phyloP scores from a whole-genome alignment of 2,329 filamentous ascomycete genomes.

The Colletotrichum camelliae region DNA sequence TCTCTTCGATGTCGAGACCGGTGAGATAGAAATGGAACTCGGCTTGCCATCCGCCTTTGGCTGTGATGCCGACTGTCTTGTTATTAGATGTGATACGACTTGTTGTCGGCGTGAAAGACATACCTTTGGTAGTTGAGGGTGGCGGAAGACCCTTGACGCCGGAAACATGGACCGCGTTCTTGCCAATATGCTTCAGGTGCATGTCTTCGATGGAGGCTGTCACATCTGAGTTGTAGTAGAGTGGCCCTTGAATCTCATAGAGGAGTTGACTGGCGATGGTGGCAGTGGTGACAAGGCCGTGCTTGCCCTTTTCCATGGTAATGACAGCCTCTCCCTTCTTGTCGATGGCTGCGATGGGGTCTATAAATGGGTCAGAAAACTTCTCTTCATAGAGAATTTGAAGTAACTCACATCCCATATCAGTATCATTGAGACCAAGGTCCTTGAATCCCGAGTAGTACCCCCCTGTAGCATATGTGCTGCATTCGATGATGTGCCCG shows the following conservation, averaged over 20 bases:
- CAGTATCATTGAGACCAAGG: conserved; percentile 22
- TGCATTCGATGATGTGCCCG: conserved; percentile 28
- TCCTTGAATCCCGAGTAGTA: conserved; percentile 36
- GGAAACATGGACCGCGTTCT: conserved; percentile 41
- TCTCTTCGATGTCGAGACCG: conserved; percentile 52
- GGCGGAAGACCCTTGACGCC: conserved; percentile 39
- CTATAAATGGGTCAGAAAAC: not conserved
- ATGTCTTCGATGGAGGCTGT: conserved; percentile 44
- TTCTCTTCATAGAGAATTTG: not conserved
- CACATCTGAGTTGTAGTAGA: conserved; percentile 56
- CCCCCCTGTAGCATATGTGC: conserved; percentile 33
- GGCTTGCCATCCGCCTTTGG: conserved; percentile 50
- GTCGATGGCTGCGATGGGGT: not conserved
- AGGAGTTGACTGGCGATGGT: conserved; percentile 50
- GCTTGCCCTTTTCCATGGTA: conserved; percentile 25
- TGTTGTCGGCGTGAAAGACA: not conserved
- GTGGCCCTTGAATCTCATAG: conserved; percentile 52
- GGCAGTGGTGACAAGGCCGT: conserved; percentile 42
- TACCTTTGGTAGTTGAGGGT: not conserved
- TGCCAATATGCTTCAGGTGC: conserved; percentile 36
- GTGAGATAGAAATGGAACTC: conserved; percentile 50
- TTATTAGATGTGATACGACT: not conserved
- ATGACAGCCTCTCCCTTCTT: not conserved
- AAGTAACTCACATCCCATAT: conserved; percentile 17
- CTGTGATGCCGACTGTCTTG: conserved; percentile 49